Evolutionary conservation across 805 yeast genomes (phyloP).

Genomic region (Candida anglica): DNA sequence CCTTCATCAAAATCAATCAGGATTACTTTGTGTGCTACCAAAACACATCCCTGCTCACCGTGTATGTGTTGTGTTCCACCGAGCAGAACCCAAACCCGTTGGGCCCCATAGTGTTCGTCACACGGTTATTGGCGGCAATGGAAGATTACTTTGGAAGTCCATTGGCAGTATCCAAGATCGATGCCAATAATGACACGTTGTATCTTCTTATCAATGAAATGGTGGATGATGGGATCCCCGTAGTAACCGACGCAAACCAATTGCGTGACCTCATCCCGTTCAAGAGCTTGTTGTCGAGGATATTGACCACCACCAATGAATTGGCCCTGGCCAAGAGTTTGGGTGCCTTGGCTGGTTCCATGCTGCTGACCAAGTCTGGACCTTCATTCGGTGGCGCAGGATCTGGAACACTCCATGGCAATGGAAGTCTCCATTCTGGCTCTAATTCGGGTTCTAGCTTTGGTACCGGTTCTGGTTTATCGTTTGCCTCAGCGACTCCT

Average conservation of each 20-base stretch:
- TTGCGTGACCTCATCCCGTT: conserved; percentile 68
- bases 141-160: conserved; percentile 57
- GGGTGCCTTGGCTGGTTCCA: conserved; percentile 10
- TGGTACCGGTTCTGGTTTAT: too few relatives aligned
- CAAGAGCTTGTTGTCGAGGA: conserved; percentile 49
- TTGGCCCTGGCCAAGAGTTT: conserved; percentile 14
- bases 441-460: too few relatives aligned
- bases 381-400: neutral
- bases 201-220: conserved; percentile 70
- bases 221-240: conserved; percentile 75
- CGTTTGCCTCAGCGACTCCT: conserved; percentile 34
- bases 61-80: conserved; percentile 25
- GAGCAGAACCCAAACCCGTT: conserved; percentile 38
- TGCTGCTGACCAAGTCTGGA: neutral
- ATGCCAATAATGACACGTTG: conserved; percentile 66
- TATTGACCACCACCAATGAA: conserved; percentile 41
- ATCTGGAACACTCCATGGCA: too few relatives aligned
- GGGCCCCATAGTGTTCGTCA: conserved; percentile 51
- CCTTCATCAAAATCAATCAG: conserved; percentile 26
- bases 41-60: conserved; percentile 16
- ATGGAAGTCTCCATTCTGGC: too few relatives aligned
- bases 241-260: conserved; percentile 65
- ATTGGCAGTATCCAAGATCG: conserved; percentile 54
- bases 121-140: conserved; percentile 46
- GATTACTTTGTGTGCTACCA: conserved; percentile 24